These are phyloP conservation scores for Neofusicoccum sp. DNA, from an alignment of 2,329 filamentous ascomycete genomes.

Conservation along the genomic window DNA sequence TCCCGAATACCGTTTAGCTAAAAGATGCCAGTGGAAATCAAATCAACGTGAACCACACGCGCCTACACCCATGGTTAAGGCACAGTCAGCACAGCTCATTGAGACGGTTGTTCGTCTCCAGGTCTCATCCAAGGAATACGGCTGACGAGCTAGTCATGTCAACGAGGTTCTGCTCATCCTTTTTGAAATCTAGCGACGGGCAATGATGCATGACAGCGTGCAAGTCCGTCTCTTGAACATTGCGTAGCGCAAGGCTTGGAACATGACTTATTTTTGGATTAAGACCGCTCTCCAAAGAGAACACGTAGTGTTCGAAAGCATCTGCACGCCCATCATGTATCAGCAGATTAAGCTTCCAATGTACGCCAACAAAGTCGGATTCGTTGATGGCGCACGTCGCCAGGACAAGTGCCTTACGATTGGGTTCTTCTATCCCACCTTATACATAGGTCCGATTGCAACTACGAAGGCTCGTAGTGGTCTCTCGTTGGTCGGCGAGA, in stretches of 20 bases:
- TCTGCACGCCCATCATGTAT: neutral
- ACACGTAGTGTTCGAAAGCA: constrained; percentile 9
- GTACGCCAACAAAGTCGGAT: neutral
- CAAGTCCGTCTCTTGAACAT: too few relatives aligned
- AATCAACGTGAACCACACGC: neutral
- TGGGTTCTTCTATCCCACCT: neutral
- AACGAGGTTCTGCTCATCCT: neutral
- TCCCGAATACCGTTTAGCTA: neutral
- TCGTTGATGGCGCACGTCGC: neutral
- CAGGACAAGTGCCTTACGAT: neutral
- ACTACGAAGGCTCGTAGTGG: neutral
- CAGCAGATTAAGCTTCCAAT: neutral
- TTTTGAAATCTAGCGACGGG: neutral
- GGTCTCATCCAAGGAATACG: too few relatives aligned
- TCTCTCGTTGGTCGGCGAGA: neutral
- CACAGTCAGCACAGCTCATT: too few relatives aligned
- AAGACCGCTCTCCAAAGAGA: neutral
- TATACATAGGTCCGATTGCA: neutral
- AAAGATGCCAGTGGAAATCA: neutral
- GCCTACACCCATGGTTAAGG: neutral
- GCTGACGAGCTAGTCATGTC: too few relatives aligned
- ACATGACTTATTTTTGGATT: neutral
- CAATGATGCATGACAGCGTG: too few relatives aligned
- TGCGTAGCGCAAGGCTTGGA: too few relatives aligned
- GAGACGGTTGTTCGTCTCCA: neutral